phyloP scores from a whole-genome alignment of 2,329 filamentous ascomycete genomes.

The Phoma sp. region DNA sequence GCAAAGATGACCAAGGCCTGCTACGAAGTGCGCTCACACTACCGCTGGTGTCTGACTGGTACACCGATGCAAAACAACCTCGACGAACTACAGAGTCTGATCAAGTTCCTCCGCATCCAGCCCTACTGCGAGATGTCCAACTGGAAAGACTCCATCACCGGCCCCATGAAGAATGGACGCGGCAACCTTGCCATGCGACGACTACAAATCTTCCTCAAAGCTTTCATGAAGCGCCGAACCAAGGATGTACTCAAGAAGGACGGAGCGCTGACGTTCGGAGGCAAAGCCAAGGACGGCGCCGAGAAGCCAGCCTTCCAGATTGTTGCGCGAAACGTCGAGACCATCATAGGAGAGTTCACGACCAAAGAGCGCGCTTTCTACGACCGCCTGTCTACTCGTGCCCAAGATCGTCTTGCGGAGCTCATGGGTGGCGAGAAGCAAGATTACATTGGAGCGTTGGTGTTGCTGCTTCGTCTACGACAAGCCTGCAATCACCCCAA shows the following conservation, averaged over 20 bases:
- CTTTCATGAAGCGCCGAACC: conserved; percentile 98
- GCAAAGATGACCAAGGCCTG: conserved; percentile 94
- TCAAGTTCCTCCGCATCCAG: conserved; percentile 90
- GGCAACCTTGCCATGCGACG: conserved; percentile 88
- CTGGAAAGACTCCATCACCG: conserved; percentile 92
- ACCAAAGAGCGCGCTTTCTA: conserved; percentile 86
- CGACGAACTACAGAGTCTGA: conserved; percentile 91
- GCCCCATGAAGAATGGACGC: conserved; percentile 86
- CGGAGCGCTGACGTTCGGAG: conserved; percentile 79
- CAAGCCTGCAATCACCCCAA: conserved; percentile 96
- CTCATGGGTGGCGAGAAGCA: conserved; percentile 84
- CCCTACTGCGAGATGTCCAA: conserved; percentile 85
- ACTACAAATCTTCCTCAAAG: conserved; percentile 82
- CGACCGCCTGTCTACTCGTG: conserved; percentile 79
- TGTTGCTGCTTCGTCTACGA: conserved; percentile 85
- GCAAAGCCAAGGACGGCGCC: conserved; percentile 66
- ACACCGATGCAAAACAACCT: conserved; percentile 99
- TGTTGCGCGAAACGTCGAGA: conserved; percentile 87
- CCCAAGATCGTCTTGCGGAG: conserved; percentile 83
- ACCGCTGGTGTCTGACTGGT: conserved; percentile 94
- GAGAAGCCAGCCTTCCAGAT: conserved; percentile 80
- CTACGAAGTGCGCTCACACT: conserved; percentile 83
- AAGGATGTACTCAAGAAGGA: conserved; percentile 95
- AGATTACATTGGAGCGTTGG: conserved; percentile 93
- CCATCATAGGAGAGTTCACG: conserved; percentile 78